A percentile compares a stretch with the other conserved stretches of the same genome.
Evolutionary conservation across 2,329 filamentous ascomycete species (phyloP).

Genomic region (Pseudocercospora vitis): DNA sequence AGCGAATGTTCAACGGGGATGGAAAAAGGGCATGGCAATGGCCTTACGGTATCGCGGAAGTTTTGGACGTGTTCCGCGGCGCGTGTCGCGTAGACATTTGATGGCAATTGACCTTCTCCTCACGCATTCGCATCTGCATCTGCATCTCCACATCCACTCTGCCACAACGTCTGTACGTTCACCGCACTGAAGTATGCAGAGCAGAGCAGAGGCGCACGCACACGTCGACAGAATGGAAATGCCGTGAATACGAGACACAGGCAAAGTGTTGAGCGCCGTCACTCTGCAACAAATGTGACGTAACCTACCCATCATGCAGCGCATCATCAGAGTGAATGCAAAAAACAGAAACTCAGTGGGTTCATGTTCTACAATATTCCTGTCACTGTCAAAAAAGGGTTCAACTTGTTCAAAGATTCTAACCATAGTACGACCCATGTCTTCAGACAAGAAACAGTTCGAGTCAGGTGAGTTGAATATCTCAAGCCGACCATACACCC

Average conservation of each 20-base stretch:
- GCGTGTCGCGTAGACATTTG: too few species aligned
- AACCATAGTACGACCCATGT: slow-evolving; percentile 16
- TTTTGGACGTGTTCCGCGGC: too few species aligned
- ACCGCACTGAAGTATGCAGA: too few species aligned
- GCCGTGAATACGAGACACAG: too few species aligned
- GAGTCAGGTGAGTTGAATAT: slow-evolving; percentile 20
- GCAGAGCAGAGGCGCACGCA: background rate
- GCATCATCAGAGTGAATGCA: background rate
- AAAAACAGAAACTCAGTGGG: background rate
- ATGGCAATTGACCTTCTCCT: too few species aligned
- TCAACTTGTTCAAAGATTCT: background rate
- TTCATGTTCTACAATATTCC: background rate
- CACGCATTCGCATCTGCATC: too few species aligned
- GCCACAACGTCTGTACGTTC: too few species aligned
- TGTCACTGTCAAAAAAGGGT: background rate
- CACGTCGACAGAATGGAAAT: background rate
- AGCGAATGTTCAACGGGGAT: too few species aligned
- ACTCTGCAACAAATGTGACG: background rate
- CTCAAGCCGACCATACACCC: background rate
- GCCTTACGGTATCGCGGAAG: too few species aligned
- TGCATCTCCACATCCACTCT: too few species aligned
- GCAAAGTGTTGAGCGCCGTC: background rate
- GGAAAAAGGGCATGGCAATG: too few species aligned
- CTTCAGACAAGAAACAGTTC: slow-evolving; percentile 35
- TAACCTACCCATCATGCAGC: background rate